Evolutionary conservation across 768 basidiomycete species (phyloP).

Genomic region (Porphyrellus cyaneotinctus): DNA sequence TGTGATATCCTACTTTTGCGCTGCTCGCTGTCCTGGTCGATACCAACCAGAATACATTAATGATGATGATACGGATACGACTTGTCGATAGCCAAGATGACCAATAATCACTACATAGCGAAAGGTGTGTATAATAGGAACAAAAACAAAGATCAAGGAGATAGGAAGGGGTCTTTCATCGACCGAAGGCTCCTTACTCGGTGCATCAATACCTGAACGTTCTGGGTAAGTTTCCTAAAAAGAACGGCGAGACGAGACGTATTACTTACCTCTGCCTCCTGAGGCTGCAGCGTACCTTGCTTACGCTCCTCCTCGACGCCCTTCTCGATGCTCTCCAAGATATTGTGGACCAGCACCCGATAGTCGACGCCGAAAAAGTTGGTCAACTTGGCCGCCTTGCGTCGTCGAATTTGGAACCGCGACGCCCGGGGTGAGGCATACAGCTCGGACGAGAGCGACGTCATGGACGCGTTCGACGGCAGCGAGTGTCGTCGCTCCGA

Average conservation of each 20-base stretch:
- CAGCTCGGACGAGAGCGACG: constrained; percentile 55
- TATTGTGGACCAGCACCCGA: constrained; percentile 68
- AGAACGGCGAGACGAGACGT: neutral
- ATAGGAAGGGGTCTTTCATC: constrained; percentile 14
- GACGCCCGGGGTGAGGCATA: constrained; percentile 35
- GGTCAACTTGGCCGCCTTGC: constrained; percentile 77
- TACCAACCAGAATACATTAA: constrained; percentile 22
- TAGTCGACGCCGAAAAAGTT: constrained; percentile 89
- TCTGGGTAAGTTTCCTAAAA: constrained; percentile 4
- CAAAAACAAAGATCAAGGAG: constrained; percentile 4
- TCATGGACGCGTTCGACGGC: constrained; percentile 57
- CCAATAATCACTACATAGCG: neutral
- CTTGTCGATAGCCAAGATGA: constrained; percentile 4
- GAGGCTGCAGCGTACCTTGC: constrained; percentile 58
- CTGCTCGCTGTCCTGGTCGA: neutral
- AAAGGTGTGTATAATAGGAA: neutral
- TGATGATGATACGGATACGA: constrained; percentile 14
- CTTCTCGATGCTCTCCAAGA: constrained; percentile 78
- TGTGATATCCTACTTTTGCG: constrained; percentile 32
- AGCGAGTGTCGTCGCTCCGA: constrained; percentile 69
- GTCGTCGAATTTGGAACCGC: constrained; percentile 64
- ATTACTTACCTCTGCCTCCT: constrained; percentile 65
- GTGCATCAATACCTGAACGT: constrained; percentile 45
- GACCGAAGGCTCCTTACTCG: constrained; percentile 31
- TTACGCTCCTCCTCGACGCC: constrained; percentile 66